Evolutionary conservation across 352 stramenopile species (phyloP).

Genomic region (Pythium periplocum): DNA sequence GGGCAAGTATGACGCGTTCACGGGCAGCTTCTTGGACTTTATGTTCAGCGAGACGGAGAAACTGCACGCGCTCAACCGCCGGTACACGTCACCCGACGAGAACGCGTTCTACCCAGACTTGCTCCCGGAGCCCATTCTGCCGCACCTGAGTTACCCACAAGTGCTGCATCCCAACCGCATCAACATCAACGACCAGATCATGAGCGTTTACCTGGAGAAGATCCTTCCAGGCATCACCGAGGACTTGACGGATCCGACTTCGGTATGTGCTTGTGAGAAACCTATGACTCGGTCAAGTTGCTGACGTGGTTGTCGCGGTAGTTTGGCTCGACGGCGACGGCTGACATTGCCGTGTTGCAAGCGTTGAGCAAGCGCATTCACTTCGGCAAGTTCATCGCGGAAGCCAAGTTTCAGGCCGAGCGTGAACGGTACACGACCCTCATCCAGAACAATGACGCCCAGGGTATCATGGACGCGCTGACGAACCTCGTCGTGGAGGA

Average conservation of each 20-base stretch:
- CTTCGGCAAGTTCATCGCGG: constrained; percentile 98
- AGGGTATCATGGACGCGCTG: constrained; percentile 95
- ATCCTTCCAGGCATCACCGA: constrained; percentile 91
- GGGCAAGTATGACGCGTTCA: constrained; percentile 82
- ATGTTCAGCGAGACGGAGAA: constrained; percentile 98
- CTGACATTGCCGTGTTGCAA: constrained; percentile 92
- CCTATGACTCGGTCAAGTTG: too few relatives aligned
- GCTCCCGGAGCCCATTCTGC: constrained; percentile 89
- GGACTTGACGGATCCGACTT: constrained; percentile 84
- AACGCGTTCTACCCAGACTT: constrained; percentile 96
- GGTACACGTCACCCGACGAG: constrained; percentile 98
- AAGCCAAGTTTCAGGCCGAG: constrained; percentile 94
- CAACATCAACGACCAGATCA: constrained; percentile 98
- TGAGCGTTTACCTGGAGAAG: constrained; percentile 95
- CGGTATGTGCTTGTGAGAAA: constrained; percentile 19
- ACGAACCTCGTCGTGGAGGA: constrained; percentile 93
- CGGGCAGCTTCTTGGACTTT: constrained; percentile 91
- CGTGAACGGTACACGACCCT: constrained; percentile 90
- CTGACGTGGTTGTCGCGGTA: constrained; percentile 9
- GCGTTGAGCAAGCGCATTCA: constrained; percentile 96
- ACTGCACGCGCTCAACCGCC: constrained; percentile 89
- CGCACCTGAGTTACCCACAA: constrained; percentile 89
- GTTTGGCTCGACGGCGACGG: constrained; percentile 79
- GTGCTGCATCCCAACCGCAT: constrained; percentile 93
- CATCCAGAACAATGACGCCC: constrained; percentile 89